Percentiles rank a stretch among this genome's conserved stretches.
phyloP scores from a whole-genome alignment of 805 yeast genomes.

The Komagataella populi region DNA sequence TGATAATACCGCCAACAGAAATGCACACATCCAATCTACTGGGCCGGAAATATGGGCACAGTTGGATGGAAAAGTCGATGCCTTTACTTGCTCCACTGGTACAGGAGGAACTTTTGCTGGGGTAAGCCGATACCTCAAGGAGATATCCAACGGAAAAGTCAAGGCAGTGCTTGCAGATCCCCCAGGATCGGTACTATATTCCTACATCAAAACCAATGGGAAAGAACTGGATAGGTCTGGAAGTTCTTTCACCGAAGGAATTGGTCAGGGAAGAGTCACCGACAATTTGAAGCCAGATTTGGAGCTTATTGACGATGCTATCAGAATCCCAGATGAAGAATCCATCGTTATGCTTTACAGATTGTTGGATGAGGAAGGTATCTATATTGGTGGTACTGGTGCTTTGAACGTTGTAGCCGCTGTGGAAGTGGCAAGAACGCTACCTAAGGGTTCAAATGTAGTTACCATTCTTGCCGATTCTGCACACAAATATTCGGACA shows the following conservation, averaged over 20 bases:
- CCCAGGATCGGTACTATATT: conserved; percentile 79
- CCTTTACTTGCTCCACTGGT: conserved; percentile 84
- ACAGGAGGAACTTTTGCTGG: conserved; percentile 94
- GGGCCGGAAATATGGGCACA: conserved; percentile 93
- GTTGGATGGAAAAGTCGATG: conserved; percentile 63
- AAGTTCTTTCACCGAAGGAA: conserved; percentile 87
- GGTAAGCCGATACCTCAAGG: conserved; percentile 62
- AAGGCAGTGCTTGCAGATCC: conserved; percentile 78
- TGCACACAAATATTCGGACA: conserved; percentile 78
- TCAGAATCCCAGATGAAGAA: conserved; percentile 65
- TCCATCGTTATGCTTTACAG: conserved; percentile 77
- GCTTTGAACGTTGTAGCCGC: conserved; percentile 91
- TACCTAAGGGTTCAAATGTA: conserved; percentile 71
- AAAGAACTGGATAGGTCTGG: conserved; percentile 60
- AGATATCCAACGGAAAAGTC: conserved; percentile 45
- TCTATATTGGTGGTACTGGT: conserved; percentile 83
- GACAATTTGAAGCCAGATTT: conserved; percentile 66
- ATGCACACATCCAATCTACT: conserved; percentile 79
- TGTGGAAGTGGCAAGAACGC: conserved; percentile 50
- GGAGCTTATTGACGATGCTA: conserved; percentile 65
- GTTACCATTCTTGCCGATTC: conserved; percentile 87
- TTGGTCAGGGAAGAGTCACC: conserved; percentile 91
- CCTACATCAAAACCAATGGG: conserved; percentile 63
- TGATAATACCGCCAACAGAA: conserved; percentile 78
- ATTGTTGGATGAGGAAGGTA: conserved; percentile 79